Percentiles rank a stretch among this genome's conserved stretches.
These are phyloP conservation scores for Neltuma alba DNA, from an alignment of 306 rosid genomes.

Conservation along the genomic window DNA sequence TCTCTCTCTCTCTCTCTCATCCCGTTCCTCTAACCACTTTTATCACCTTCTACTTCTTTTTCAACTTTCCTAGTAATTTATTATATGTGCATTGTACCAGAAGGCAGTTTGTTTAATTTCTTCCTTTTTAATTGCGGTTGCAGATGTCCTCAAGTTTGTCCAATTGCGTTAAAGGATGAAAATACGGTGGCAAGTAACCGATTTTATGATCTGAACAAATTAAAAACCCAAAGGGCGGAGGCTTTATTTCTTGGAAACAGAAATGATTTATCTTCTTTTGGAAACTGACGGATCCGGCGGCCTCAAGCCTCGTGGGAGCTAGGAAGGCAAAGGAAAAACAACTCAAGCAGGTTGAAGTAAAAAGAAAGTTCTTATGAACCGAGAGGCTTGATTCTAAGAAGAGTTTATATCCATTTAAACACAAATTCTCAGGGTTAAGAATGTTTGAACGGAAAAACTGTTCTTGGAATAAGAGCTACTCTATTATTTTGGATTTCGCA, in stretches of 20 bases:
- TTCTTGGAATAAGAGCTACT: too few species aligned
- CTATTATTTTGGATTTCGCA: too few species aligned
- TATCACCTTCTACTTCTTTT: background rate
- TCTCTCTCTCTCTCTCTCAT: background rate
- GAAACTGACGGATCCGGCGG: background rate
- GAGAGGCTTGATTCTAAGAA: too few species aligned
- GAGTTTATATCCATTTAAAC: too few species aligned
- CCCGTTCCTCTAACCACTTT: slow-evolving; percentile 36
- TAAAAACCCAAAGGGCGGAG: background rate
- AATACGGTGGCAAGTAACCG: background rate
- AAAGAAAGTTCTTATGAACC: too few species aligned
- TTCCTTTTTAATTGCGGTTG: background rate
- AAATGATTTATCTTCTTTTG: background rate
- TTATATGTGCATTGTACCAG: background rate
- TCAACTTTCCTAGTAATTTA: background rate
- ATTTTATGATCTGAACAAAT: background rate
- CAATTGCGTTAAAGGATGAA: background rate
- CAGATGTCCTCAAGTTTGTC: background rate
- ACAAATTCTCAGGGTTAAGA: too few species aligned
- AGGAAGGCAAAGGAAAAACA: background rate
- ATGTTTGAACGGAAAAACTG: too few species aligned
- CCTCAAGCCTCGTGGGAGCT: background rate
- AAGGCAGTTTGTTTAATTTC: background rate
- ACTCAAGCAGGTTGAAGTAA: background rate
- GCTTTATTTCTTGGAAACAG: background rate